A percentile compares a stretch with the other conserved stretches of the same genome.
Evolutionary conservation across 495 filamentous ascomycete species (phyloP).

Genomic region (Daldinia loculata): DNA sequence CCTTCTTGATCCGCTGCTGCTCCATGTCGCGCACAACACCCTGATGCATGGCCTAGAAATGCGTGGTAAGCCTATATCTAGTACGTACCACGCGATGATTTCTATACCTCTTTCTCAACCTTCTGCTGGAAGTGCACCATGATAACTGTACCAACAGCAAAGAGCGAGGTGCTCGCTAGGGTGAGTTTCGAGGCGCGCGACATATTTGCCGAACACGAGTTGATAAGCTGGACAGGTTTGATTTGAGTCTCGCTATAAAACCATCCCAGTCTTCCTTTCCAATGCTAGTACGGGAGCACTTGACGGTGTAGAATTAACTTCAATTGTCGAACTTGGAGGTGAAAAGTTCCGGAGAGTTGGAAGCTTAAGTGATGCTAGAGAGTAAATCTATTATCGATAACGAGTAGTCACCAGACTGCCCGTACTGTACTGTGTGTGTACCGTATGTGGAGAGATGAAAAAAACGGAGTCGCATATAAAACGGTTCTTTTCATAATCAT

Average conservation of each 20-base stretch:
- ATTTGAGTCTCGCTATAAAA: background rate
- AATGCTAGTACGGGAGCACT: background rate
- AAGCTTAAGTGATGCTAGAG: slow-evolving; percentile 18
- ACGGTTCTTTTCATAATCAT: too few species aligned
- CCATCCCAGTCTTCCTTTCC: background rate
- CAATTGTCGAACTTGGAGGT: background rate
- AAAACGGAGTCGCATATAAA: too few species aligned
- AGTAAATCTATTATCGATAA: slow-evolving; percentile 29
- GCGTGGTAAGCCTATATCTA: background rate
- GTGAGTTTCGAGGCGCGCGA: slow-evolving; percentile 89
- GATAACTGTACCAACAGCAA: slow-evolving; percentile 77
- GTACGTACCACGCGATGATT: background rate
- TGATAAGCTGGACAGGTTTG: background rate
- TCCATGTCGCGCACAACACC: slow-evolving; percentile 96
- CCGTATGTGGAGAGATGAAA: too few species aligned
- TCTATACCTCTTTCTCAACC: slow-evolving; percentile 80
- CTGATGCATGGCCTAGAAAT: slow-evolving; percentile 85
- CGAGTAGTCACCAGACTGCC: background rate
- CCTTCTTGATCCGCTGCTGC: slow-evolving; percentile 86
- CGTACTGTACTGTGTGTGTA: slow-evolving; percentile 13
- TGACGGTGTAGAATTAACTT: too few species aligned
- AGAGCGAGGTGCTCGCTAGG: slow-evolving; percentile 76
- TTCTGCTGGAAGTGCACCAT: slow-evolving; percentile 91
- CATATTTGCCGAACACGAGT: slow-evolving; percentile 61
- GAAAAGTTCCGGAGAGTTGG: background rate